Base-by-base conservation (phyloP, 345 rosid genomes). In the Acer yangbiense region DNA sequence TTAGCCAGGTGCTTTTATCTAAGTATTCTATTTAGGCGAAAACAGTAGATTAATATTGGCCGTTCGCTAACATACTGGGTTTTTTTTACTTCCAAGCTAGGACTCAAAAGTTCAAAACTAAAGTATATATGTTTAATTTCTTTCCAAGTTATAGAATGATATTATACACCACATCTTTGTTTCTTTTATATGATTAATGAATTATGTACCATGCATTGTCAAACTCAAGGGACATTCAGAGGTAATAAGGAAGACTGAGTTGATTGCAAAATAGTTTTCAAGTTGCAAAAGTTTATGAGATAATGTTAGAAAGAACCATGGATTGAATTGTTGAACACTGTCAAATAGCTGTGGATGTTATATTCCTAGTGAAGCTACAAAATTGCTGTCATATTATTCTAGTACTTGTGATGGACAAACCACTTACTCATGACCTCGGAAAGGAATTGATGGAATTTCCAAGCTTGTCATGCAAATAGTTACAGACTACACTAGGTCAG, bases 1-100 rank as follows among this genome's bases (percentile, higher is more conserved):
- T 44, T 44, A 79, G 69, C 65, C 50, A 54, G 81, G 75, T 77
- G 64, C n/a, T 69, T 29, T 25, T 43, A 25, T 35, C 14, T 54
- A 60, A 69, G 65, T 43, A 41, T 18, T 18, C 25, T 16, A 27
- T 44, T 46, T 27, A 78, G 74, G 12, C 1, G 62, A 48, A 79
- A 63, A 72, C 6, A 35, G 74, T 73, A 63, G 73, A 29, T 44
- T 70, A 71, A 62, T 63, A 43, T 69, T 64, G 52, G 60, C 29
- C 27, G 79, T 71, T 68, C 13, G 57, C 79, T 44, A 72, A 72
- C 57, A 50, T 27, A 63, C 18, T 3, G 39, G 8, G 39, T 25
- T 55, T 27, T 52, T 68, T 58, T 9, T n/a, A 3, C 14, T 32
- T 32, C 35, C 35, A 32, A 32, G 35, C 35, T 61, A 70, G 46